A percentile compares a stretch with the other conserved stretches of the same genome.
Conservation (phyloP, 1,284 basidiomycete species). For the Moesziomyces antarcticus region DNA sequence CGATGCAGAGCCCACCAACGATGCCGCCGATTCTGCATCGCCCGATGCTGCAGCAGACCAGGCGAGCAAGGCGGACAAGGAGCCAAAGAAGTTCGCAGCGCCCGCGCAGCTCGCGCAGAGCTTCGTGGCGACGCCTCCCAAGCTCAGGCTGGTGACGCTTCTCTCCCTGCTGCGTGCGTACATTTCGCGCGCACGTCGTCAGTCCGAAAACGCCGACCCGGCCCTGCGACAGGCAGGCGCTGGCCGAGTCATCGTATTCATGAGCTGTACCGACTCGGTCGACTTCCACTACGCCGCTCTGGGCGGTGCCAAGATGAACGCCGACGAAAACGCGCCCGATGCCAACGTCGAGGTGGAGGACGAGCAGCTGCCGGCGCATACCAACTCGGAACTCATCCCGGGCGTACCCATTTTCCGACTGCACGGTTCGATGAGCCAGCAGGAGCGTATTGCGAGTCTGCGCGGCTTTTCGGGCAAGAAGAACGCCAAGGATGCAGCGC, state of each 20-base stretch:
- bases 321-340: conserved; percentile 40
- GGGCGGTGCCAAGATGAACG: conserved; percentile 79
- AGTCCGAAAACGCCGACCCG: conserved; percentile 28
- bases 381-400: conserved; percentile 77
- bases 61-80: conserved; percentile 70
- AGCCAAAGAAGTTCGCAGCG: conserved; percentile 78
- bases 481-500: conserved; percentile 2
- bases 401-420: conserved; percentile 84
- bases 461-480: conserved; percentile 76
- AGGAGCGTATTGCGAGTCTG: conserved; percentile 83
- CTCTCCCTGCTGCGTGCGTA: conserved; percentile 79
- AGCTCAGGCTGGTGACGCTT: conserved; percentile 89
- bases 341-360: conserved; percentile 51
- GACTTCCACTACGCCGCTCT: conserved; percentile 96
- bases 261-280: conserved; percentile 96
- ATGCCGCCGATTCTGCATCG: neutral
- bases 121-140: conserved; percentile 90
- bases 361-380: conserved; percentile 54
- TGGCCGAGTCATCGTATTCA: conserved; percentile 85
- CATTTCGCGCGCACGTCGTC: conserved; percentile 70
- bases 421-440: conserved; percentile 89
- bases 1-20: conserved; percentile 9
- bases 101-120: conserved; percentile 95
- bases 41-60: conserved; percentile 3
- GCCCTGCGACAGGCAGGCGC: conserved; percentile 60